Percentiles rank a stretch among this genome's conserved stretches.
These are phyloP conservation scores for Epichloe gansuensis DNA, from an alignment of 2,329 filamentous ascomycete genomes.

Conservation along the genomic window DNA sequence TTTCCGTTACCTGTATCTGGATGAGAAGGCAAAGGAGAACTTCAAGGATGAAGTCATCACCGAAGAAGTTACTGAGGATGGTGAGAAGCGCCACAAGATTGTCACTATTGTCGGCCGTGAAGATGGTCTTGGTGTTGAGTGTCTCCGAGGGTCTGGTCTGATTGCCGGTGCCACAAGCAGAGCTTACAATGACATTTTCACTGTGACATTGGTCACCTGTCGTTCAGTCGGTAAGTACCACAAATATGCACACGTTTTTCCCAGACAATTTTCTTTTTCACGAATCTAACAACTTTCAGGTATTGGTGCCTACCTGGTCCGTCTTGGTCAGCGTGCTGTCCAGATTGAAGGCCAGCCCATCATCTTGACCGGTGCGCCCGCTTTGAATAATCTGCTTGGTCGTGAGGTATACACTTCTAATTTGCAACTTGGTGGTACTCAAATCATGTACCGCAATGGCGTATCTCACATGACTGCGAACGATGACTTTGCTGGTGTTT, in stretches of 20 bases:
- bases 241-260: neutral
- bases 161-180: constrained; percentile 95
- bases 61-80: constrained; percentile 73
- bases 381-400: constrained; percentile 95
- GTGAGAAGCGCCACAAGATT: constrained; percentile 88
- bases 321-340: constrained; percentile 94
- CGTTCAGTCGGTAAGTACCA: constrained; percentile 70
- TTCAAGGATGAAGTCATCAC: constrained; percentile 70
- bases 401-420: constrained; percentile 99
- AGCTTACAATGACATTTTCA: constrained; percentile 98
- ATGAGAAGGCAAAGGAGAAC: constrained; percentile 70
- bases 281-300: constrained; percentile 25
- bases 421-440: constrained; percentile 97
- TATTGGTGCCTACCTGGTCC: constrained; percentile 98
- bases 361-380: constrained; percentile 92
- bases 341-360: constrained; percentile 99
- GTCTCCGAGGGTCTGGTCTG: constrained; percentile 88
- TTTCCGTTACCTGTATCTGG: constrained; percentile 96
- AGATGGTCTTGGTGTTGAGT: constrained; percentile 95
- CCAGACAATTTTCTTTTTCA: neutral
- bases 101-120: constrained; percentile 86
- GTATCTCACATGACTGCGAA: constrained; percentile 97
- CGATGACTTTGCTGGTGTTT: constrained; percentile 95
- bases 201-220: constrained; percentile 92
- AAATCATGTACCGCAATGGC: constrained; percentile 99